Evolutionary conservation across 495 filamentous ascomycete genomes (phyloP).

Genomic region (Podospora pseudocomata): DNA sequence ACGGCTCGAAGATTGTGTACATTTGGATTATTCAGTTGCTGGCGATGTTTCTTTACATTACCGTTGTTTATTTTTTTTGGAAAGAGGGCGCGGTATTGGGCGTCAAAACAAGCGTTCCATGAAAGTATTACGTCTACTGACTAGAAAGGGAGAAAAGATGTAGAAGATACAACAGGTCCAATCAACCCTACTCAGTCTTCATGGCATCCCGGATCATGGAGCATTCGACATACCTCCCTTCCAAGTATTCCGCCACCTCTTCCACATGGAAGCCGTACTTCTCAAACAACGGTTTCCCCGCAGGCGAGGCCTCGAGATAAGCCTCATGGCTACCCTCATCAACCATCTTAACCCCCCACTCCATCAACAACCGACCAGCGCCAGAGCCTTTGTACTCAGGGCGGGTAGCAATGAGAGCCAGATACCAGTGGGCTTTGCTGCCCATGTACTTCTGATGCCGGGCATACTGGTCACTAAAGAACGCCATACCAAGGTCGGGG

Average conservation of each 20-base stretch:
- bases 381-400: background rate
- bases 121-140: background rate
- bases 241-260: background rate
- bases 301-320: background rate
- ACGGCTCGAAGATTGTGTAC: constrained; percentile 76
- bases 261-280: background rate
- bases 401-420: background rate
- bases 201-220: background rate
- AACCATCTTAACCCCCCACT: background rate
- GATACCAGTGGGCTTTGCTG: background rate
- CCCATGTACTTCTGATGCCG: background rate
- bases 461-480: background rate
- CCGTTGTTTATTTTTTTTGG: constrained; percentile 91
- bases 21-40: constrained; percentile 77
- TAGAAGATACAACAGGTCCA: background rate
- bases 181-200: background rate
- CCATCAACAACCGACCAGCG: background rate
- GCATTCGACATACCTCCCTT: background rate
- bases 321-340: background rate
- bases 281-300: background rate
- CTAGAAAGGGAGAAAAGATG: background rate
- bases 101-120: constrained; percentile 67
- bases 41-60: constrained; percentile 65
- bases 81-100: constrained; percentile 95
- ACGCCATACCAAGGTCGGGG: background rate